Evolutionary conservation across 2,329 filamentous ascomycete genomes (phyloP), one percentile per base, ranked within the genome.

Genomic region (Ophiostoma piceae): DNA sequence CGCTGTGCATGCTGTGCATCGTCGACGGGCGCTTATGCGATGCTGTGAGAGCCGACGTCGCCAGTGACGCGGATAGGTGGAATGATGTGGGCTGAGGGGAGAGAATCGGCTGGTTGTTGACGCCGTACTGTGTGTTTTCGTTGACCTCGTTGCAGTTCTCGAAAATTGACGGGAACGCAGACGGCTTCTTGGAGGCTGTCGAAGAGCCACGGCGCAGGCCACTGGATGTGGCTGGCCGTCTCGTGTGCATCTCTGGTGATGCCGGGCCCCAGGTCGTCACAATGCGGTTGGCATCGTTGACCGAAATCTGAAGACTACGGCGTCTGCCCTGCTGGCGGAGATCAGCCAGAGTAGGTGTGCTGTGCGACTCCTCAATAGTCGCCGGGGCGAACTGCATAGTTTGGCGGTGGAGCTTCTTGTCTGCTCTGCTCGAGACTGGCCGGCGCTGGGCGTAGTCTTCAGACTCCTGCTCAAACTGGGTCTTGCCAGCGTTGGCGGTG

Each of bases 401-500:
- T 12, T 67, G 66, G 9, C 12, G 29, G 54, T 16, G 43, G 26
- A n/a, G 41, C 26, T 2, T 80, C 65, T 32, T 47, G 14, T 66
- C 39, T 2, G n/a, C 35, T 41, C 8, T 39, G 62, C 35, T 39
- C 19, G 65, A 65, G 8, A 37, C 22, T 4, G 35, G 35, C 35
- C 62, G 62, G n/a, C 35, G 35, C 35, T 65, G 32, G 11, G 14
- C 35, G 6, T 39, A 22, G 5, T 39, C 35, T 12, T 7, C 35
- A 9, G 35, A 16, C 14, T 35, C 60, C n/a, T 39, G 37, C n/a
- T 41, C 16, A 1, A 9, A 6, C 16, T 19, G 37, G 9, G 16
- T 66, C 8, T 22, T 66, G 37, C n/a, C 29, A 7, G 32, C 43
- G 26, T 60, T 83, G 32, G 79, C 75, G 3, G 76, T 77, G 65